Evolutionary conservation across 2,329 filamentous ascomycete species (phyloP).

Genomic region (Trichoderma citrinoviride): DNA sequence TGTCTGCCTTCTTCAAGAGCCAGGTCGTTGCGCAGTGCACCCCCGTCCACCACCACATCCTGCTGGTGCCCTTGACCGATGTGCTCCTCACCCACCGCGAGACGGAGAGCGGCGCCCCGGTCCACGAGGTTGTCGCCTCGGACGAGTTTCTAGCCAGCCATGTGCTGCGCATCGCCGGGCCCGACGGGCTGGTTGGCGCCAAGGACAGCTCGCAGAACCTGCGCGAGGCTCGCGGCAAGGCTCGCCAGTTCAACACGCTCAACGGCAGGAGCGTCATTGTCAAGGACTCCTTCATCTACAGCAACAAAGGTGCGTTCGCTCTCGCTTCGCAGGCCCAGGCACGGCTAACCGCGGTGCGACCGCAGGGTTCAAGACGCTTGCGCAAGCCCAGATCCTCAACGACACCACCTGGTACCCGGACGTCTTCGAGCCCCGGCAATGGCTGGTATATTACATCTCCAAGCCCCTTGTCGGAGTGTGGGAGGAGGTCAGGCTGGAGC

Average conservation of each 20-base stretch:
- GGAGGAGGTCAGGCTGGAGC: constrained; percentile 70
- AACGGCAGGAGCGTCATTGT: constrained; percentile 93
- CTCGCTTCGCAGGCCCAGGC: background rate
- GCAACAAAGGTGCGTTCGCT: constrained; percentile 74
- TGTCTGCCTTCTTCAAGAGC: constrained; percentile 98
- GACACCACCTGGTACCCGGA: constrained; percentile 89
- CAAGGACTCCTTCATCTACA: constrained; percentile 90
- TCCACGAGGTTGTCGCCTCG: constrained; percentile 77
- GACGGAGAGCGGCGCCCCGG: constrained; percentile 73
- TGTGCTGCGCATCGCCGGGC: constrained; percentile 78
- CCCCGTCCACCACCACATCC: constrained; percentile 85
- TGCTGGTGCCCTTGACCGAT: constrained; percentile 92
- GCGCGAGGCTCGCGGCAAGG: constrained; percentile 86
- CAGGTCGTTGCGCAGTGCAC: constrained; percentile 87
- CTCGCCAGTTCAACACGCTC: constrained; percentile 90
- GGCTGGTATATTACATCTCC: constrained; percentile 96
- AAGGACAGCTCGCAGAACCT: constrained; percentile 62
- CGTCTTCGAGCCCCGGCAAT: constrained; percentile 83
- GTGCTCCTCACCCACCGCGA: constrained; percentile 85
- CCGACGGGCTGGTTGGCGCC: constrained; percentile 48
- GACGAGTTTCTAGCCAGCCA: constrained; percentile 97
- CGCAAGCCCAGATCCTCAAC: constrained; percentile 80
- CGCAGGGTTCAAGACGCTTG: constrained; percentile 83
- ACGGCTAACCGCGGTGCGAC: constrained; percentile 27
- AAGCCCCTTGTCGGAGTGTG: constrained; percentile 79